These are phyloP conservation scores for Geotrichum europaeum DNA, from an alignment of 1,139 yeast genomes.

Conservation along the genomic window DNA sequence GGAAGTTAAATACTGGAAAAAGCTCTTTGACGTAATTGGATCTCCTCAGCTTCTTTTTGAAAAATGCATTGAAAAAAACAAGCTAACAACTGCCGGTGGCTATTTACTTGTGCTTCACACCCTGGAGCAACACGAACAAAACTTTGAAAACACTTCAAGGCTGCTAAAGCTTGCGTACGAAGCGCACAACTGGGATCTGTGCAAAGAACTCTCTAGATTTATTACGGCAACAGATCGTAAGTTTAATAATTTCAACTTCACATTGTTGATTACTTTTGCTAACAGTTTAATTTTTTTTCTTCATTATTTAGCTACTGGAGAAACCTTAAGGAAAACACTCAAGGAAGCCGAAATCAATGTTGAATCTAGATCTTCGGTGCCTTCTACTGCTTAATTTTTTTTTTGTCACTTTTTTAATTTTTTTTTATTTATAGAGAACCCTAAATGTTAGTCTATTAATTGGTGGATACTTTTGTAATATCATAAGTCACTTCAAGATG, in stretches of 20 bases:
- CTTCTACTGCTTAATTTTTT: neutral
- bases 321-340: conserved; percentile 20
- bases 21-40: conserved; percentile 42
- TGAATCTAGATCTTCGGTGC: neutral
- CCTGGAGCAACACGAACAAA: conserved; percentile 21
- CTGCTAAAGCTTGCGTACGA: conserved; percentile 34
- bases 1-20: conserved; percentile 57
- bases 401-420: too few species aligned
- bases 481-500: neutral
- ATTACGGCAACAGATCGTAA: conserved; percentile 36
- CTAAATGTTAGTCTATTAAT: neutral
- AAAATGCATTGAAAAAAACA: conserved; percentile 32
- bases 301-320: conserved; percentile 21
- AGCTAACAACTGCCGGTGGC: conserved; percentile 40
- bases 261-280: neutral
- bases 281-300: neutral
- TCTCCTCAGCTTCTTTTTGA: conserved; percentile 38
- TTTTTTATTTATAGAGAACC: neutral
- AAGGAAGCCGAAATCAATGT: conserved; percentile 7
- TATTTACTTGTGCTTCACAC: conserved; percentile 37
- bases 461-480: neutral
- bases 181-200: conserved; percentile 35
- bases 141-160: conserved; percentile 25
- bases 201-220: conserved; percentile 38
- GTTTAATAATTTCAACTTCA: conserved; percentile 10